Evolutionary conservation across 495 filamentous ascomycete species (phyloP), one percentile per base, ranked within the genome.

Genomic region (Neurospora sp.): DNA sequence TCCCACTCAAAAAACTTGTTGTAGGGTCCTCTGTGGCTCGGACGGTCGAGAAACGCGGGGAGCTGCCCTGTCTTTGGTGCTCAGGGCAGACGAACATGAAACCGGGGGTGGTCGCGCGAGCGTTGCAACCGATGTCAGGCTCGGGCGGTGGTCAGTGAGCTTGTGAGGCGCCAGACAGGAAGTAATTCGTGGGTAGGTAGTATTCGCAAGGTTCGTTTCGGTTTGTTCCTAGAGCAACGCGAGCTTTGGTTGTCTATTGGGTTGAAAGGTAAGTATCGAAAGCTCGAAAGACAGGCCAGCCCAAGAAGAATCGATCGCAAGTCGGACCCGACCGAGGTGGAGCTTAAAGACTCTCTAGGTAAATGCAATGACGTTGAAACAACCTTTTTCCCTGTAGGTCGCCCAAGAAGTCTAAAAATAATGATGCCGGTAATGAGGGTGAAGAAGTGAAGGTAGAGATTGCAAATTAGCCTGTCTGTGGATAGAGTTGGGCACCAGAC

Each of bases 71-170:
- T 66, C 54, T 35, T 66, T 66, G 54, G 27, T 66, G 54, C 72
- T 62, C 71, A 40, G 71, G 73, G 44, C 76, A 73, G 72, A 70
- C 70, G 46, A 66, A 72, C 77, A 79, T 79, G 77, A 74, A 76
- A 75, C 76, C 42, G 74, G 66, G 75, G 37, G 11, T 37, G 54
- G 54, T 66, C 42, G 76, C 72, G 62, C 41, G 49, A 72, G 74
- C 27, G 76, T 76, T 74, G 71, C 76, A 77, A 71, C 72, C 71
- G 54, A 71, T 74, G 27, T 66, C 27, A 35, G 54, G 54, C 54
- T 66, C 54, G 31, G 54, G 14, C 14, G 54, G 54, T 66, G 23
- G 54, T 27, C 54, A 66, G 54, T 66, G 27, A 66, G 54, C 14
- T 62, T 66, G 54, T 60, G 49, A 27, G 49, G 49, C 49, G 49